These are phyloP conservation scores for Excoecaria agallocha DNA, from an alignment of 345 rosid genomes.

Conservation along the genomic window DNA sequence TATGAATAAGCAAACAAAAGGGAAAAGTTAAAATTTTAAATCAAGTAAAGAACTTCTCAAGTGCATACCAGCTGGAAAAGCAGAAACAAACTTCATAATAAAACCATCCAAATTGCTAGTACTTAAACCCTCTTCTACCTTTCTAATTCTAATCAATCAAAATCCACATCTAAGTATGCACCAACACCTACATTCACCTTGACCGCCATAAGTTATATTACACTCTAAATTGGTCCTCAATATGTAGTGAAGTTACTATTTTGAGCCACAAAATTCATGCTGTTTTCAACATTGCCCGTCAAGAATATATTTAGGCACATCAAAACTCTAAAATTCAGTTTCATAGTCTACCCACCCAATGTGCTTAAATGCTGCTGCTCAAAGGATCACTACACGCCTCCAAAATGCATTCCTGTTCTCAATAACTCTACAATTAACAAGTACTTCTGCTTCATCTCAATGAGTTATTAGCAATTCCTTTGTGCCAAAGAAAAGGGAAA, in stretches of 20 bases:
- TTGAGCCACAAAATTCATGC: background rate
- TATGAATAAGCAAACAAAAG: constrained; percentile 2
- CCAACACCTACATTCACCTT: background rate
- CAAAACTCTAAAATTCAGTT: constrained; percentile 3
- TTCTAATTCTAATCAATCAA: background rate
- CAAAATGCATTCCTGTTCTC: background rate
- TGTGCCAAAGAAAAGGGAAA: background rate
- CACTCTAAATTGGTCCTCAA: background rate
- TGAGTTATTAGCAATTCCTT: background rate
- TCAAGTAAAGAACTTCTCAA: background rate
- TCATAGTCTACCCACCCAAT: background rate
- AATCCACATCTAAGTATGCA: background rate
- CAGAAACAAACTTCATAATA: background rate
- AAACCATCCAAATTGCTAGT: background rate
- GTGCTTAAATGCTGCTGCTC: background rate
- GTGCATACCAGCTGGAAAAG: background rate
- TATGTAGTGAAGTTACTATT: background rate
- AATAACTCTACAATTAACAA: background rate
- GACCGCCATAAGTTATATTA: background rate
- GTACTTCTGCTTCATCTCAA: background rate
- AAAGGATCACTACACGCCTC: background rate
- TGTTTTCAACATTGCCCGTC: background rate
- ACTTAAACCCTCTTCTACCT: background rate
- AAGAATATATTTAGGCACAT: background rate
- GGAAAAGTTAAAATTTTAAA: background rate